These are phyloP conservation scores for Nidularia pulvinata DNA, from an alignment of 768 basidiomycete genomes.

Conservation along the genomic window DNA sequence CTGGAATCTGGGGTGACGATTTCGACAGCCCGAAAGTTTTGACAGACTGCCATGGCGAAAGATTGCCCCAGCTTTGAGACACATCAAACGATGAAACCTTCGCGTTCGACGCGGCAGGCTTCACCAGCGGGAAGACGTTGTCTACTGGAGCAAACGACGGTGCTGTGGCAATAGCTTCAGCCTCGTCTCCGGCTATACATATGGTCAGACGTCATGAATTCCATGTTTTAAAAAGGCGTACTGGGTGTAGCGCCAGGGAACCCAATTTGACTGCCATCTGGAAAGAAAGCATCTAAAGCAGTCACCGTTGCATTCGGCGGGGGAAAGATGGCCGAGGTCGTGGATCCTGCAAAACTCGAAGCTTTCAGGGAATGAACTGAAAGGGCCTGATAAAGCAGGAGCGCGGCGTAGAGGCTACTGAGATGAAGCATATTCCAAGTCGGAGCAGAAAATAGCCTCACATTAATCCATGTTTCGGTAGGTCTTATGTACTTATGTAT, in stretches of 20 bases:
- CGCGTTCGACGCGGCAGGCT: constrained; percentile 30
- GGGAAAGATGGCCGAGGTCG: constrained; percentile 37
- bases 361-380: constrained; percentile 2
- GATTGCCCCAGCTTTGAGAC: constrained; percentile 43
- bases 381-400: background rate
- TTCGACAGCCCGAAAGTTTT: constrained; percentile 48
- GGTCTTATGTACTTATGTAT: background rate
- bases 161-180: constrained; percentile 38
- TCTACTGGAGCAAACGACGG: constrained; percentile 32
- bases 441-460: background rate
- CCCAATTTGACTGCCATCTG: constrained; percentile 39
- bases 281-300: constrained; percentile 35
- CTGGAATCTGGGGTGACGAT: constrained; percentile 42
- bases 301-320: constrained; percentile 34
- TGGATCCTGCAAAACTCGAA: constrained; percentile 41
- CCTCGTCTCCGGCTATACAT: constrained; percentile 38
- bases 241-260: constrained; percentile 48
- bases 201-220: background rate
- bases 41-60: constrained; percentile 51
- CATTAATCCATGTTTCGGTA: background rate
- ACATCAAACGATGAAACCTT: constrained; percentile 37
- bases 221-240: constrained; percentile 14
- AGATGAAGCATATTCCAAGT: background rate
- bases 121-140: constrained; percentile 38
- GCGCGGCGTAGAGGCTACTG: background rate